Evolutionary conservation across 2,329 filamentous ascomycete species (phyloP).

Genomic region (Coleophoma crateriformis): DNA sequence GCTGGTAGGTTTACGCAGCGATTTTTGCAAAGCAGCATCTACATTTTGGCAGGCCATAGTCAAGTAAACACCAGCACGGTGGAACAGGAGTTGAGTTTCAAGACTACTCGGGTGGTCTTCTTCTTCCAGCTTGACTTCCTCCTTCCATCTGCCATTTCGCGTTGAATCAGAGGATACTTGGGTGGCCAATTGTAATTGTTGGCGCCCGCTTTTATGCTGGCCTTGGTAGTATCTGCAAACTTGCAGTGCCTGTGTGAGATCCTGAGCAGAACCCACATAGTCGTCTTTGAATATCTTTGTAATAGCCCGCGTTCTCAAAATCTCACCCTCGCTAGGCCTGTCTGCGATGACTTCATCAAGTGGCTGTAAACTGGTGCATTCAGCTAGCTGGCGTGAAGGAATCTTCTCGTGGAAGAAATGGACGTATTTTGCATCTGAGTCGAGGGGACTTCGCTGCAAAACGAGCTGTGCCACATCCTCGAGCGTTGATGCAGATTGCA

Average conservation of each 20-base stretch:
- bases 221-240: slow-evolving; percentile 29
- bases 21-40: slow-evolving; percentile 42
- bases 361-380: slow-evolving; percentile 62
- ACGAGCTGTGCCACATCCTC: slow-evolving; percentile 73
- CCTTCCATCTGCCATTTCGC: slow-evolving; percentile 33
- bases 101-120: slow-evolving; percentile 70
- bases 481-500: slow-evolving; percentile 73
- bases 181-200: slow-evolving; percentile 45
- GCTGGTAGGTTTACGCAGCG: slow-evolving; percentile 11
- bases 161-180: slow-evolving; percentile 24
- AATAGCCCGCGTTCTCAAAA: slow-evolving; percentile 67
- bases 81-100: slow-evolving; percentile 70
- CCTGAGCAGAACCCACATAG: slow-evolving; percentile 60
- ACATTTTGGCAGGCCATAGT: slow-evolving; percentile 65
- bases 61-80: slow-evolving; percentile 68
- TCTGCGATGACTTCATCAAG: slow-evolving; percentile 64
- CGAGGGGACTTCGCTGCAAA: slow-evolving; percentile 60
- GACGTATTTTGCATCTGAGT: slow-evolving; percentile 77
- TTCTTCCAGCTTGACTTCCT: slow-evolving; percentile 47
- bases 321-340: slow-evolving; percentile 57
- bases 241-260: slow-evolving; percentile 63
- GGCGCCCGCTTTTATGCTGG: slow-evolving; percentile 27
- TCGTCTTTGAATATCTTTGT: slow-evolving; percentile 74
- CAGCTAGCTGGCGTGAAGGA: slow-evolving; percentile 65
- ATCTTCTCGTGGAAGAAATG: slow-evolving; percentile 93